Percentiles rank a stretch among this genome's conserved stretches.
Evolutionary conservation across 257 asterid genomes (phyloP).

Genomic region (Voacanga thouarsii): DNA sequence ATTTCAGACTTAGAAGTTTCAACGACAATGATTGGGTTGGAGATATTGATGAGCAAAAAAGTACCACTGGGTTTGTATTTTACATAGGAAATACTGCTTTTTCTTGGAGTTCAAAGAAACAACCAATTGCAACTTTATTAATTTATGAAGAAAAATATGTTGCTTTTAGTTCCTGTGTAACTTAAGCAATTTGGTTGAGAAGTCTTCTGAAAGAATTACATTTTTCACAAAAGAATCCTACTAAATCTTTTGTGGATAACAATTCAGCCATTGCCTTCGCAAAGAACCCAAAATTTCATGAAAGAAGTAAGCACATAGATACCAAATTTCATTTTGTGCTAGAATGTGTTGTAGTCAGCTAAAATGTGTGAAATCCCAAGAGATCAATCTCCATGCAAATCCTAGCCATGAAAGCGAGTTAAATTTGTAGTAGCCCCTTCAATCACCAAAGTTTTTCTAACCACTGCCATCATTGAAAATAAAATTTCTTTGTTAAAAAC

Average conservation of each 20-base stretch:
- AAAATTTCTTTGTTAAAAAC: too few relatives aligned
- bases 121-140: not conserved
- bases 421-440: too few relatives aligned
- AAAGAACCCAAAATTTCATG: not conserved
- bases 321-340: conserved; percentile 1
- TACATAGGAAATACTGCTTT: not conserved
- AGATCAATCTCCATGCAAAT: too few relatives aligned
- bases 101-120: not conserved
- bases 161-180: not conserved
- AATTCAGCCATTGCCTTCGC: not conserved
- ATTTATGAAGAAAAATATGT: conserved; percentile 2
- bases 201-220: not conserved
- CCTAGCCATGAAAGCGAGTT: too few relatives aligned
- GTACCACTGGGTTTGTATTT: conserved; percentile 3
- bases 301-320: not conserved
- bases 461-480: too few relatives aligned
- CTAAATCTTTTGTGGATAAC: not conserved
- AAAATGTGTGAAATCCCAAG: not conserved
- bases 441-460: too few relatives aligned
- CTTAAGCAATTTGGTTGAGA: not conserved
- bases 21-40: not conserved
- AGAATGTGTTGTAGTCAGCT: not conserved
- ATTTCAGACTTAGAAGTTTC: not conserved
- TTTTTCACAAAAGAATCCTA: not conserved
- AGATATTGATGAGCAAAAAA: not conserved